Conservation (phyloP, 106 monocot genomes). For the Acorus gramineus region DNA sequence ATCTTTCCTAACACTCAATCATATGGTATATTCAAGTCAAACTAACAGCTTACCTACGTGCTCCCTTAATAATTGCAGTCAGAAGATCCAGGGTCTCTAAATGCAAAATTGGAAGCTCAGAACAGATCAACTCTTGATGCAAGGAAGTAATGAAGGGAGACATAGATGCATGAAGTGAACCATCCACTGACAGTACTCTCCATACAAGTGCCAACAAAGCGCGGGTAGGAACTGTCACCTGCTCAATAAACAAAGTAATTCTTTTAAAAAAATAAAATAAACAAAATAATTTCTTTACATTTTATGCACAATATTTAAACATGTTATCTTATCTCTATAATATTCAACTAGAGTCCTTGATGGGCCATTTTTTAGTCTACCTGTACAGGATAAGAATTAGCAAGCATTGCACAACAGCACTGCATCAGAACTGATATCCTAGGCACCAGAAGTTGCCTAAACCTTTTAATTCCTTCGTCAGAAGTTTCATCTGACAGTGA, state of each 20-base stretch:
- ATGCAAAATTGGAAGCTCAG: slow-evolving; percentile 70
- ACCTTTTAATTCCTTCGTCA: slow-evolving; percentile 19
- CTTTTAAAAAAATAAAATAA: not conserved
- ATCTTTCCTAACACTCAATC: too few species aligned
- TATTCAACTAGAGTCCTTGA: not conserved
- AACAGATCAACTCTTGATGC: slow-evolving; percentile 90
- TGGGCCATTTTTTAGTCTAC: slow-evolving; percentile 11
- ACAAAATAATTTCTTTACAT: not conserved
- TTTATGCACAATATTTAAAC: not conserved
- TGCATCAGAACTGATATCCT: slow-evolving; percentile 54
- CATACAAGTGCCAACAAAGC: slow-evolving; percentile 42
- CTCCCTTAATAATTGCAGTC: slow-evolving; percentile 49
- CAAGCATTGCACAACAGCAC: slow-evolving; percentile 60
- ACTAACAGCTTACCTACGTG: slow-evolving; percentile 37
- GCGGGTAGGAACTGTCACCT: slow-evolving; percentile 54
- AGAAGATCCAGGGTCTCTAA: slow-evolving; percentile 61
- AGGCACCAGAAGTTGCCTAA: slow-evolving; percentile 35
- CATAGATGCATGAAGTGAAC: slow-evolving; percentile 43
- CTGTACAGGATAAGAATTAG: slow-evolving; percentile 52
- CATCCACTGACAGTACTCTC: slow-evolving; percentile 71
- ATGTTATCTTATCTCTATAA: not conserved
- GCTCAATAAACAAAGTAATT: not conserved
- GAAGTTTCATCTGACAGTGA: slow-evolving; percentile 12
- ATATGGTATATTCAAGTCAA: too few species aligned
- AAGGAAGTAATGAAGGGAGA: slow-evolving; percentile 49